Evolutionary conservation across 192 early-diverging fungal species (phyloP).

Genomic region (Fimicolochytrium jonesii): DNA sequence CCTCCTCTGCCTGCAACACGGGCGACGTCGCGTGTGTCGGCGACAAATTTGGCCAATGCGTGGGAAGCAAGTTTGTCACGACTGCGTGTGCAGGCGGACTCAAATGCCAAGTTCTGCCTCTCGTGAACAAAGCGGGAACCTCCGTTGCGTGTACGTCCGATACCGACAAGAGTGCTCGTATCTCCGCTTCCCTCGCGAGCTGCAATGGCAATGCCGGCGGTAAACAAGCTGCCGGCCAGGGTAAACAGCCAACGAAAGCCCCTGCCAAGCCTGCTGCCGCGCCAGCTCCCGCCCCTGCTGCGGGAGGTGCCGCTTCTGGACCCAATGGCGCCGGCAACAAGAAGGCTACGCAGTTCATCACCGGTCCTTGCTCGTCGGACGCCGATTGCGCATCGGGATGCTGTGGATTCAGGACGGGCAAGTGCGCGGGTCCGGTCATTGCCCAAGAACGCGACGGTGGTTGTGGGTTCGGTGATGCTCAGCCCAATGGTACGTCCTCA

Average conservation of each 20-base stretch:
- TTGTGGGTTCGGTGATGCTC: constrained; percentile 26
- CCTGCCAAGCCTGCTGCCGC: background rate
- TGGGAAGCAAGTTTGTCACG: background rate
- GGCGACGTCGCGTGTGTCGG: background rate
- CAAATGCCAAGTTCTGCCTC: constrained; percentile 29
- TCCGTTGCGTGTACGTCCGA: constrained; percentile 28
- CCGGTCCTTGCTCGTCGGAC: constrained; percentile 20
- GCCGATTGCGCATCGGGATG: constrained; percentile 32
- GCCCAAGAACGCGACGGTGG: constrained; percentile 30
- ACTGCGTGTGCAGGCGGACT: constrained; percentile 3
- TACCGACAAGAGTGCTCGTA: constrained; percentile 24
- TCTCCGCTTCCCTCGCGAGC: constrained; percentile 3
- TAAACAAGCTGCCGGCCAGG: background rate
- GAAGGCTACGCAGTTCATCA: constrained; percentile 29
- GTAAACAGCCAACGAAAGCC: too few relatives aligned
- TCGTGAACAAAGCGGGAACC: constrained; percentile 28
- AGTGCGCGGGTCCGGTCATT: constrained; percentile 24
- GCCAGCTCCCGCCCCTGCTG: background rate
- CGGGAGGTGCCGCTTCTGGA: background rate
- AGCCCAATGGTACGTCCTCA: too few relatives aligned
- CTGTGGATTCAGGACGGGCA: constrained; percentile 26
- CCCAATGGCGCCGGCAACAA: constrained; percentile 6
- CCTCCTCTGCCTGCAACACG: background rate
- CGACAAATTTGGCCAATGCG: constrained; percentile 6
- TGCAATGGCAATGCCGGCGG: background rate